phyloP scores from a whole-genome alignment of 176 grass and related monocot species.

The barley (Hordeum vulgare) region MorexV3_pseudomolecules_assembly NC_058522.1:419550933-419551432 shows the following conservation, averaged over 20 bases:
- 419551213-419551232: conserved; percentile 80
- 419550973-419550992: background rate
- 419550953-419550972: background rate
- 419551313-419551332: background rate
- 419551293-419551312: background rate
- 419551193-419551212: conserved; percentile 86
- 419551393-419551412: background rate
- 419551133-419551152: conserved; percentile 46
- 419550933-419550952: background rate
- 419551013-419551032: background rate
- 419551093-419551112: conserved; percentile 82
- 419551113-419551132: conserved; percentile 64
- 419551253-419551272: conserved; percentile 72
- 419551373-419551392: background rate
- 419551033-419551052: background rate
- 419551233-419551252: conserved; percentile 88
- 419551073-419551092: conserved; percentile 93
- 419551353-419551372: conserved; percentile 10
- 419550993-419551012: background rate
- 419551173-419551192: conserved; percentile 91
- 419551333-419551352: conserved; percentile 22
- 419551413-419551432: background rate
- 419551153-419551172: conserved; percentile 82
- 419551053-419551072: conserved; percentile 24
- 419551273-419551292: conserved; percentile 41